These are phyloP conservation scores for Leccinum fibrillosum DNA, from an alignment of 768 basidiomycete genomes.

Conservation along the genomic window DNA sequence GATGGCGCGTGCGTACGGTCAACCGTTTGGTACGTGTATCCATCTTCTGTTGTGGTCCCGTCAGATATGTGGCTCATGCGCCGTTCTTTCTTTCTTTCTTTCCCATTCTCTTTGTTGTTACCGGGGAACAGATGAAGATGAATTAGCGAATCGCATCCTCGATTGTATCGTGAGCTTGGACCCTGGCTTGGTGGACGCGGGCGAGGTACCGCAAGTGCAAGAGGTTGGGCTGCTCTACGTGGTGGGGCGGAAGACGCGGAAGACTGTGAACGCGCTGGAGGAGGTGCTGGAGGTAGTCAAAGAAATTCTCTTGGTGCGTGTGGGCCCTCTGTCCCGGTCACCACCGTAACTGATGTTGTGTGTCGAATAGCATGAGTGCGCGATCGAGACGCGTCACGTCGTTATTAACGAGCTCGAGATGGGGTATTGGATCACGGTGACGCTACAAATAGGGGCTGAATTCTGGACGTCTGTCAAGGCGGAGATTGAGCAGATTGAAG, in stretches of 20 bases:
- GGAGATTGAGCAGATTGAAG: neutral
- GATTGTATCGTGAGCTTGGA: slow-evolving; percentile 4
- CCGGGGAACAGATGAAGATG: slow-evolving; percentile 6
- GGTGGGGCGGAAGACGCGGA: slow-evolving; percentile 1
- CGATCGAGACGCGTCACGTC: slow-evolving; percentile 1
- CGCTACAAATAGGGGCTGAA: neutral
- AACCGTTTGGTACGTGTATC: slow-evolving; percentile 12
- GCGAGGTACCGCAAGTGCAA: slow-evolving; percentile 1
- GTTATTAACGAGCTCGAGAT: slow-evolving; percentile 11
- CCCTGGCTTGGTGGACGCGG: neutral
- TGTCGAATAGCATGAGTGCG: neutral
- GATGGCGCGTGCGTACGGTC: neutral
- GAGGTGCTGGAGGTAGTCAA: neutral
- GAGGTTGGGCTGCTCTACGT: slow-evolving; percentile 12
- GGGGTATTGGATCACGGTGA: slow-evolving; percentile 17
- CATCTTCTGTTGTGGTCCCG: neutral
- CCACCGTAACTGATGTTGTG: too few species aligned
- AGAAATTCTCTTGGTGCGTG: slow-evolving; percentile 8
- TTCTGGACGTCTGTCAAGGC: neutral
- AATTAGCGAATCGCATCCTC: slow-evolving; percentile 6
- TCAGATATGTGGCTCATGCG: neutral
- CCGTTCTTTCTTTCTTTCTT: neutral
- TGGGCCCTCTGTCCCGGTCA: neutral
- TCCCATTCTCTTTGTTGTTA: neutral
- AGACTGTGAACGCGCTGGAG: neutral